Evolutionary conservation across 768 basidiomycete species (phyloP).

Genomic region (Collybia nuda): DNA sequence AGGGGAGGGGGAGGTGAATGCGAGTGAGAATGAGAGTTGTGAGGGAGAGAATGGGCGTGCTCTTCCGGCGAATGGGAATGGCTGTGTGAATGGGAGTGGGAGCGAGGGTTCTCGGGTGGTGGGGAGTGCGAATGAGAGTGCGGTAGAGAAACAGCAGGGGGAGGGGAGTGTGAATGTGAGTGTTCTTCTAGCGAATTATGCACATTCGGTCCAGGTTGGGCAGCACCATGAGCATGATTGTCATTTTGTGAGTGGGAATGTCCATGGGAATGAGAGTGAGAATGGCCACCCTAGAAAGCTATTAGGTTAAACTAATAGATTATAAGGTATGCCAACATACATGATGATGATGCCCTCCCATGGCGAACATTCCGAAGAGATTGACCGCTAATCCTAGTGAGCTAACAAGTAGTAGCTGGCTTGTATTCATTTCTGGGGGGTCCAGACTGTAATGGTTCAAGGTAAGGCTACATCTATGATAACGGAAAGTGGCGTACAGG

Average conservation of each 20-base stretch:
- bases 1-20: conserved; percentile 20
- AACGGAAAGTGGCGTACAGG: conserved; percentile 50
- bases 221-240: conserved; percentile 12
- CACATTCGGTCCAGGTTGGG: conserved; percentile 20
- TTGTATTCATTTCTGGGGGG: conserved; percentile 98
- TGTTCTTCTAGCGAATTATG: conserved; percentile 25
- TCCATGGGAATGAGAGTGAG: conserved; percentile 47
- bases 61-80: conserved; percentile 22
- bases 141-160: conserved; percentile 13
- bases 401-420: conserved; percentile 87
- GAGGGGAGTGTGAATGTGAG: conserved; percentile 16
- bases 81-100: conserved; percentile 23
- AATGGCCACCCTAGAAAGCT: conserved; percentile 51
- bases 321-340: conserved; percentile 36
- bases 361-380: conserved; percentile 98
- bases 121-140: conserved; percentile 20
- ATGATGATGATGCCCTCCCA: conserved; percentile 93
- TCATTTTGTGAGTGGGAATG: conserved; percentile 32
- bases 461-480: too few species aligned
- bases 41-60: conserved; percentile 18
- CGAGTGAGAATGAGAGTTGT: conserved; percentile 26
- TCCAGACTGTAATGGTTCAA: conserved; percentile 54
- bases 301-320: background rate
- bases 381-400: conserved; percentile 90
- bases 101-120: conserved; percentile 7